Percentiles rank a stretch among this genome's conserved stretches.
Evolutionary conservation across 352 stramenopile species (phyloP).

Genomic region (Globisporangium lucens): DNA sequence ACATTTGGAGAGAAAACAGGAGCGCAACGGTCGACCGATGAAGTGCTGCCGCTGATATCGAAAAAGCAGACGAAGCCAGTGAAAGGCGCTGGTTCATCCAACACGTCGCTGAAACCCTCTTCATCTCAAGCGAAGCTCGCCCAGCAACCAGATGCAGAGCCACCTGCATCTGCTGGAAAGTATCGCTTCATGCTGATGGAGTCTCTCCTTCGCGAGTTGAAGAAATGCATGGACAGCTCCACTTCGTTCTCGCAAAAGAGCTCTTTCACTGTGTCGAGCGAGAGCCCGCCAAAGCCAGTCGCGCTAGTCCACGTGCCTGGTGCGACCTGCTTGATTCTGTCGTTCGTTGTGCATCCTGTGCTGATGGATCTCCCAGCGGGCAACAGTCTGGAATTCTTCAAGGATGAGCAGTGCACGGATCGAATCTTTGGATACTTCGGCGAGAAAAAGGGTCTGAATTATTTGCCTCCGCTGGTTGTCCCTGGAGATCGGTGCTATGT

Average conservation of each 20-base stretch:
- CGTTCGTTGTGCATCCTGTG: conserved; percentile 75
- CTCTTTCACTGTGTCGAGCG: conserved; percentile 64
- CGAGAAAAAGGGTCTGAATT: conserved; percentile 65
- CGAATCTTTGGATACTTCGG: conserved; percentile 75
- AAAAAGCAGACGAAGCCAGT: conserved; percentile 43
- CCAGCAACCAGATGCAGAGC: conserved; percentile 29
- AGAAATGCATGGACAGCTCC: conserved; percentile 46
- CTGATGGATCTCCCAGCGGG: conserved; percentile 76
- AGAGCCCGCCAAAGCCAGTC: conserved; percentile 61
- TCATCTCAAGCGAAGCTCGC: conserved; percentile 28
- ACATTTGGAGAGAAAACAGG: conserved; percentile 13
- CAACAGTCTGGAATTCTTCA: conserved; percentile 69
- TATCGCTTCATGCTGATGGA: conserved; percentile 69
- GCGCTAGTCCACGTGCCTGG: conserved; percentile 57
- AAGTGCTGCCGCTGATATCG: conserved; percentile 19
- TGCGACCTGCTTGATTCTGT: conserved; percentile 68
- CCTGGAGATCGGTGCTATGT: conserved; percentile 63
- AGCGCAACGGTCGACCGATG: conserved; percentile 22
- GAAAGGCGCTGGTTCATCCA: conserved; percentile 15
- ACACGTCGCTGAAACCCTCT: conserved; percentile 20
- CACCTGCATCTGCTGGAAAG: conserved; percentile 32
- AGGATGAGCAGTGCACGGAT: conserved; percentile 55
- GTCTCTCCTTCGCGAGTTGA: conserved; percentile 49
- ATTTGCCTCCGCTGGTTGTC: conserved; percentile 59
- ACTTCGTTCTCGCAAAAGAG: conserved; percentile 40